A percentile compares a stretch with the other conserved stretches of the same genome.
Evolutionary conservation across 768 basidiomycete species (phyloP).

Genomic region (Heimioporus sp.): DNA sequence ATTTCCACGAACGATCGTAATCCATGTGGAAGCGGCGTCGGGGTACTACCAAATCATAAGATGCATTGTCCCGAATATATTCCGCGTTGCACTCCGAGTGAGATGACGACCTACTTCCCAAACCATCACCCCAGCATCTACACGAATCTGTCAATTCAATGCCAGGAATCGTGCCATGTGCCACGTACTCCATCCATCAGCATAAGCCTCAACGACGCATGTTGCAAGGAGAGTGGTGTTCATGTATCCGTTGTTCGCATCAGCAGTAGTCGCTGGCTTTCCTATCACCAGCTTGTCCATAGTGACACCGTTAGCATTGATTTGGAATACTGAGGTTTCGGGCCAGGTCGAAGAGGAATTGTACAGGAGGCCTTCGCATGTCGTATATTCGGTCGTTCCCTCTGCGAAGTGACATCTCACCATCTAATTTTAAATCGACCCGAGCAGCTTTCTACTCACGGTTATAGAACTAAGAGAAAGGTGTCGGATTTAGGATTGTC

Average conservation of each 20-base stretch:
- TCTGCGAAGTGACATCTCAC: slow-evolving; percentile 18
- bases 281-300: slow-evolving; percentile 71
- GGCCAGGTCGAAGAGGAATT: slow-evolving; percentile 40
- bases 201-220: slow-evolving; percentile 54
- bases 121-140: slow-evolving; percentile 35
- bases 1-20: slow-evolving; percentile 7
- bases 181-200: neutral
- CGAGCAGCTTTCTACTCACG: neutral
- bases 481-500: neutral
- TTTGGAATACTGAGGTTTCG: slow-evolving; percentile 42
- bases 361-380: slow-evolving; percentile 37
- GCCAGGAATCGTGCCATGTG: no score
- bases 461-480: slow-evolving; percentile 12
- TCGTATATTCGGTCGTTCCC: slow-evolving; percentile 36
- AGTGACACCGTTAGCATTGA: slow-evolving; percentile 52
- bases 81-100: neutral
- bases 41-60: slow-evolving; percentile 26
- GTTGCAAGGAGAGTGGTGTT: slow-evolving; percentile 49
- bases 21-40: slow-evolving; percentile 36
- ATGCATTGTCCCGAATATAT: no score
- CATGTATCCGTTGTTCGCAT: slow-evolving; percentile 58
- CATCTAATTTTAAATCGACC: neutral
- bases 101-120: slow-evolving; percentile 29
- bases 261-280: slow-evolving; percentile 53
- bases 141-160: slow-evolving; percentile 9